Evolutionary conservation across 805 yeast species (phyloP), one percentile per base, ranked within the genome.

Genomic region (Metschnikowia matae): DNA sequence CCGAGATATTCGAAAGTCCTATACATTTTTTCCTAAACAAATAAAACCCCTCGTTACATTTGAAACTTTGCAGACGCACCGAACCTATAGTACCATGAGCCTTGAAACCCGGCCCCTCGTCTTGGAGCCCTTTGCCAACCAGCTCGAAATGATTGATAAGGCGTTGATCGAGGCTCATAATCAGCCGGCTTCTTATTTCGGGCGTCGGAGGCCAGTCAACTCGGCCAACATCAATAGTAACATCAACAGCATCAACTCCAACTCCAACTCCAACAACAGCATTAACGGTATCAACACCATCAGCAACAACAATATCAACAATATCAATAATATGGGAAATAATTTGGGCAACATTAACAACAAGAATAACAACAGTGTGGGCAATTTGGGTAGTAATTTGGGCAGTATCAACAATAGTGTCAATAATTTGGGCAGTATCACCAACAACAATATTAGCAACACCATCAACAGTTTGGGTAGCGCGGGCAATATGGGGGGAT

Each of bases 81-180:
- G 20, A n/a, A 33, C 35, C 8, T 7, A 33, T 8, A 13, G 14
- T 6, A 6, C 35, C 35, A 42, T 42, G 45, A 32, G 45, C 31
- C 21, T 20, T 21, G 41, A 31, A 15, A 15, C 38, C 4, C 63
- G 74, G 33, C 44, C 54, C 40, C 50, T 69, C 38, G 47, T 54
- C 18, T 48, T 57, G 37, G 73, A 67, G 57, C 63, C 74, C 47
- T 71, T 71, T 59, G 64, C 61, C 20, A 54, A 57, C 52, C 76
- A 71, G 54, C 39, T 63, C 44, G 75, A 69, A 40, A 40, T 61
- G 32, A 64, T 71, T 41, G 68, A 66, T 41, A 67, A 62, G 51
- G 61, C 65, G 31, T 52, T 62, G 54, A 58, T 67, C 46, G 76
- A 71, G 51, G 59, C 59, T 23, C 68, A 68, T 50, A 61, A 62